Evolutionary conservation across 345 rosid genomes (phyloP), one percentile per base, ranked within the genome.

Genomic region (Bretschneidera sinensis): DNA sequence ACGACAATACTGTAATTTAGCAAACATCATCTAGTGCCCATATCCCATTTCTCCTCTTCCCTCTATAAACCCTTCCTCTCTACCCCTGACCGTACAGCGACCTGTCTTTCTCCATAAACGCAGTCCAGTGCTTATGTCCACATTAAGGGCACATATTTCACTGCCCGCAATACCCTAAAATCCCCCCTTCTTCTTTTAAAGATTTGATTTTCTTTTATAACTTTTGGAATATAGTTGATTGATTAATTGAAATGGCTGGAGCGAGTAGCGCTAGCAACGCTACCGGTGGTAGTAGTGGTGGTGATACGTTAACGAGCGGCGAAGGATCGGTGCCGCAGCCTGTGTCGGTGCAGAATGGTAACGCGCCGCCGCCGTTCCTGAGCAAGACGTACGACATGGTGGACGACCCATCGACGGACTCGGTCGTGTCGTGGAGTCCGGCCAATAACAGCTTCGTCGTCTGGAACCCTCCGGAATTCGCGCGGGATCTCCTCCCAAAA

Each of bases 361-460:
- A 66, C 61, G 68, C 81, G 9, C 96, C 95, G 43, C 88, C 96
- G 28, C 91, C 98, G 24, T 91, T 91, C 68, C 73, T 91, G 15
- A 86, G 95, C 82, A 91, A 88, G 74, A 91, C 97, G 11, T 91
- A 91, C 57, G 94, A 91, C 76, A 83, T 91, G 94, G 96, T 91
- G 47, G 96, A 91, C 62, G 97, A 91, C 66, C 85, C 88, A 2
- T 73, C 86, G 23, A 77, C 92, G 17, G 95, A 91, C 71, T 57
- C 84, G 51, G 61, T 86, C 23, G 88, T 91, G 24, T 91, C 98
- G 8, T 91, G 98, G 98, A 80, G 96, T 60, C 61, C 80, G 17
- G 68, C 84, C 60, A 84, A 84, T 62, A 88, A 91, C 47, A 91
- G 97, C 78, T 88, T 91, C 74, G 71, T 88, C 23, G 92, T 91